phyloP scores from a whole-genome alignment of 805 yeast genomes.

The Yarrowia porcina region DNA sequence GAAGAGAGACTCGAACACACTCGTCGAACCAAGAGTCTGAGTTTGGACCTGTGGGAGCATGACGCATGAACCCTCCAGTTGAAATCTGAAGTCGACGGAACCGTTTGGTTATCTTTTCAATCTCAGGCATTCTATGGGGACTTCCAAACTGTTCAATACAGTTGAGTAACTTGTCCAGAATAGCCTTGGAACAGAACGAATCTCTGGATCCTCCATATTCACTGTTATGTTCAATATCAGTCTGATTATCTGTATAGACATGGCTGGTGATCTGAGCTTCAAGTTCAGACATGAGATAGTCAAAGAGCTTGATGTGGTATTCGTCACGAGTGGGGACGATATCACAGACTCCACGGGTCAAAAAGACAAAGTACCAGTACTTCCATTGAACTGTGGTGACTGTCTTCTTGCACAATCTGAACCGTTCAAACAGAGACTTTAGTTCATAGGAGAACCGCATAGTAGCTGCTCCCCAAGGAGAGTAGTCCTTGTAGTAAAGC shows the following conservation, averaged over 20 bases:
- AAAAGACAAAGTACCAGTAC: constrained; percentile 17
- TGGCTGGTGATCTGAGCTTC: constrained; percentile 16
- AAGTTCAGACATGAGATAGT: constrained; percentile 12
- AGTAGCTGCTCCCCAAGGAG: not conserved
- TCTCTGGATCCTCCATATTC: not conserved
- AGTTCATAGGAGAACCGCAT: constrained; percentile 10
- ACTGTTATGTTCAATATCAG: not conserved
- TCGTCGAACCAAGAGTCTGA: constrained; percentile 14
- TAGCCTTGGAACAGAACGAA: not conserved
- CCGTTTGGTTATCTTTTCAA: not conserved
- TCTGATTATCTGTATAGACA: not conserved
- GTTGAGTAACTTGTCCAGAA: not conserved
- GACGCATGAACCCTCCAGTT: not conserved
- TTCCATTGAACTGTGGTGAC: constrained; percentile 18
- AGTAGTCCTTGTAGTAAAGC: not conserved
- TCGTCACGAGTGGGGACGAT: constrained; percentile 1
- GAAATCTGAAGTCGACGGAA: not conserved
- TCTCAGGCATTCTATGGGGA: not conserved
- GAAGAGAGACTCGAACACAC: constrained; percentile 5
- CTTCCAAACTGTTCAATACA: constrained; percentile 15
- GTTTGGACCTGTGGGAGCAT: not conserved
- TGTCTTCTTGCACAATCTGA: constrained; percentile 2
- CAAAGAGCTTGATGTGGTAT: constrained; percentile 15
- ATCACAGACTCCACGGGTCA: not conserved
- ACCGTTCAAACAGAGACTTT: not conserved